phyloP scores from a whole-genome alignment of 331 rosid species.

The Ulmus americana region DNA sequence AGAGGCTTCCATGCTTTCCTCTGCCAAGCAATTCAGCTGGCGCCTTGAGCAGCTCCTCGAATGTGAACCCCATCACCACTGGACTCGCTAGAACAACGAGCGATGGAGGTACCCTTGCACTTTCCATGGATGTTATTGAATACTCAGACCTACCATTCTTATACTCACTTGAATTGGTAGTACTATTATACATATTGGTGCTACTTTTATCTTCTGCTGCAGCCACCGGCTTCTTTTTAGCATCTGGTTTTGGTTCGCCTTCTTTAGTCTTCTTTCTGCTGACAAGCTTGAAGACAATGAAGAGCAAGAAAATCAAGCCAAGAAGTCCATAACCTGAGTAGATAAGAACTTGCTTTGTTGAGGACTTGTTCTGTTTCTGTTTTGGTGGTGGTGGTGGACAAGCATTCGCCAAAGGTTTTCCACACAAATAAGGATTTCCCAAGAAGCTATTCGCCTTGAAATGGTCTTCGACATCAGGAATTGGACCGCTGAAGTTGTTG shows the following conservation, averaged over 20 bases:
- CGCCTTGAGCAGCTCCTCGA: slow-evolving; percentile 63
- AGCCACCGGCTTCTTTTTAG: slow-evolving; percentile 10
- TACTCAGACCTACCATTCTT: slow-evolving; percentile 37
- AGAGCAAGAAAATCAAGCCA: slow-evolving; percentile 27
- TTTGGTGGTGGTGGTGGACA: slow-evolving; percentile 23
- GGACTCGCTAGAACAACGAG: slow-evolving; percentile 43
- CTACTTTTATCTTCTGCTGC: slow-evolving; percentile 16
- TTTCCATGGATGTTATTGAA: slow-evolving; percentile 48
- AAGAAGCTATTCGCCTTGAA: slow-evolving; percentile 40
- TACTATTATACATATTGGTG: slow-evolving; percentile 22
- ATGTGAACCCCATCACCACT: slow-evolving; percentile 27
- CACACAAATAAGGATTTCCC: slow-evolving; percentile 60
- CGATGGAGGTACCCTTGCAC: slow-evolving; percentile 24
- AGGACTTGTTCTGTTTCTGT: slow-evolving; percentile 15
- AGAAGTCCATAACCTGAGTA: slow-evolving; percentile 44
- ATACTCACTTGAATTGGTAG: slow-evolving; percentile 23
- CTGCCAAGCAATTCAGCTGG: slow-evolving; percentile 64
- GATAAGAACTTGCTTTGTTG: slow-evolving; percentile 17
- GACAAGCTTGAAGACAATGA: slow-evolving; percentile 20
- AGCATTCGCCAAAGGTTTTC: slow-evolving; percentile 36
- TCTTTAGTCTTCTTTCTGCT: slow-evolving; percentile 16
- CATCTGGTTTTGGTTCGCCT: slow-evolving; percentile 5
- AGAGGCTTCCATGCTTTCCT: slow-evolving; percentile 68
- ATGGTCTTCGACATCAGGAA: slow-evolving; percentile 42
- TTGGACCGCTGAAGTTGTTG: slow-evolving; percentile 45